These are phyloP conservation scores for Dendrobium officinale DNA, from an alignment of 106 monocot genomes.

Conservation along the genomic window DNA sequence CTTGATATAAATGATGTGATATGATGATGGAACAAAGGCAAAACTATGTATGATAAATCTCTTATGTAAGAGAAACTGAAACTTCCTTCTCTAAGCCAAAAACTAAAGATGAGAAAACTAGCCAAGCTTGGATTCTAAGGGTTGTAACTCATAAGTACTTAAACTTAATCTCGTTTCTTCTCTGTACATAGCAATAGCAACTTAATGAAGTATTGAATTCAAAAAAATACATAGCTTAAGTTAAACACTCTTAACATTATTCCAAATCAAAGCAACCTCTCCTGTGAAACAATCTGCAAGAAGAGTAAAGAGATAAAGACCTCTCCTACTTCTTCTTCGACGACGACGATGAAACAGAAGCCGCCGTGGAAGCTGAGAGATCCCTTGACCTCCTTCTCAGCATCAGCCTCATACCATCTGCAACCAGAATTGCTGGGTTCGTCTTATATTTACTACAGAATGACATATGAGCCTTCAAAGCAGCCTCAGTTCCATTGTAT, in stretches of 20 bases:
- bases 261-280: neutral
- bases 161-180: neutral
- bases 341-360: neutral
- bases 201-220: neutral
- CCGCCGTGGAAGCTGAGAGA: neutral
- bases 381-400: constrained; percentile 30
- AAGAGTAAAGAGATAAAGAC: neutral
- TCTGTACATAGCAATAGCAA: neutral
- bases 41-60: no score
- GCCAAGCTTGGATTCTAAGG: neutral
- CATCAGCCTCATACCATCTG: constrained; percentile 53
- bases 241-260: neutral
- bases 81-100: neutral
- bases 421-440: constrained; percentile 38
- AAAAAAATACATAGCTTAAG: neutral
- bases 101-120: neutral
- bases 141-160: no score
- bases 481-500: constrained; percentile 19
- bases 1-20: no score
- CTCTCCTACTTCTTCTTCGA: neutral
- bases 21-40: no score
- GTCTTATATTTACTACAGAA: constrained; percentile 56
- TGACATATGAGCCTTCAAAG: constrained; percentile 43
- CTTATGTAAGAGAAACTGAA: neutral
- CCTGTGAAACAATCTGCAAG: no score